A percentile compares a stretch with the other conserved stretches of the same genome.
phyloP scores from a whole-genome alignment of 192 early-diverging fungal species.

The Chytriomyces hyalinus region DNA sequence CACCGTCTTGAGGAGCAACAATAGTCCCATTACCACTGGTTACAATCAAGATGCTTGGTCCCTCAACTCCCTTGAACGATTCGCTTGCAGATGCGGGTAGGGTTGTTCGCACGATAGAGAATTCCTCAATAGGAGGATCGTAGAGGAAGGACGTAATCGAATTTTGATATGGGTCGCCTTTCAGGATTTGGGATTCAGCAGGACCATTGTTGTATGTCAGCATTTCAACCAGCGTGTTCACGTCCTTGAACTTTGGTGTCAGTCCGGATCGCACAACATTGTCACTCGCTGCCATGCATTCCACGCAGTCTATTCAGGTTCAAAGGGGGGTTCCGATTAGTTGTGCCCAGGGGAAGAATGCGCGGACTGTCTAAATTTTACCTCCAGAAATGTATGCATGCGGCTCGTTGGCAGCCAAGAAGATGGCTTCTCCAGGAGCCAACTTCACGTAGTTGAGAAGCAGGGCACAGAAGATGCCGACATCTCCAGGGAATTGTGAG shows the following conservation, averaged over 20 bases:
- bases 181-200: constrained; percentile 79
- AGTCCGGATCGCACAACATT: constrained; percentile 97
- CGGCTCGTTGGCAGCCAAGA: constrained; percentile 94
- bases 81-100: constrained; percentile 59
- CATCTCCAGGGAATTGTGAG: constrained; percentile 86
- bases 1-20: constrained; percentile 13
- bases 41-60: constrained; percentile 87
- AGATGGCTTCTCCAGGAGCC: constrained; percentile 86
- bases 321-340: not conserved
- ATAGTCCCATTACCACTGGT: constrained; percentile 71
- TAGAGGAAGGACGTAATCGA: constrained; percentile 62
- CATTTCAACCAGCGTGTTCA: constrained; percentile 86
- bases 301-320: constrained; percentile 77
- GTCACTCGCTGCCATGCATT: constrained; percentile 98
- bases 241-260: constrained; percentile 98
- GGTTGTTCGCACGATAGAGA: constrained; percentile 76
- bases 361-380: constrained; percentile 18
- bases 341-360: not conserved
- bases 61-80: constrained; percentile 62
- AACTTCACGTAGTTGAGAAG: constrained; percentile 87
- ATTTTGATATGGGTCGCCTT: constrained; percentile 65
- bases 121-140: constrained; percentile 97
- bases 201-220: constrained; percentile 88
- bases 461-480: constrained; percentile 87
- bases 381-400: constrained; percentile 95